These are phyloP conservation scores for Sarocladiaceae sp. DNA, from an alignment of 2,329 filamentous ascomycete species.

Conservation along the genomic window DNA sequence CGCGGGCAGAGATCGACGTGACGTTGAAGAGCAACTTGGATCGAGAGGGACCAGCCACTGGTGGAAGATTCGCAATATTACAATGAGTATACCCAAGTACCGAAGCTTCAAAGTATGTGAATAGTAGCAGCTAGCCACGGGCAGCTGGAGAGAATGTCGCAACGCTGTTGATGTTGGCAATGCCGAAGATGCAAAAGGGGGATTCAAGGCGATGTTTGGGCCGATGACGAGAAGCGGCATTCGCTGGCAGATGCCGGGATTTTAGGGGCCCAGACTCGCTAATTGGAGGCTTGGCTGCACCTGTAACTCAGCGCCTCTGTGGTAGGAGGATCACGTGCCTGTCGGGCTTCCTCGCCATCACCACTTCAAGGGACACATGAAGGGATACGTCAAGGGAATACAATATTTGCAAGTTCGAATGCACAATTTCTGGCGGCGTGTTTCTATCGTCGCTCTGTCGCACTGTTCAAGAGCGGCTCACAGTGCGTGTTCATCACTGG, in stretches of 20 bases:
- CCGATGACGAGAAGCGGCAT: conserved; percentile 3
- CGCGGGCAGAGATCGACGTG: conserved; percentile 6
- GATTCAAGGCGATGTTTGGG: conserved; percentile 1
- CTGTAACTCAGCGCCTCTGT: background rate
- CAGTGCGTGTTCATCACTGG: too few relatives aligned
- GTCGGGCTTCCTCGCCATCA: background rate
- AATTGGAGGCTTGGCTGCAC: background rate
- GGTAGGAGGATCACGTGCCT: conserved; percentile 3
- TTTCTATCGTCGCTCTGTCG: too few relatives aligned
- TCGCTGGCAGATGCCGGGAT: background rate
- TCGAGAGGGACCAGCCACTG: background rate
- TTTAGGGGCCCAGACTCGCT: conserved; percentile 2
- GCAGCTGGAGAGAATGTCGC: background rate
- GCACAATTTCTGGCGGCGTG: too few relatives aligned
- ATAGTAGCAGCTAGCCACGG: background rate
- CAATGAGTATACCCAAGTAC: background rate
- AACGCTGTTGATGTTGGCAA: background rate
- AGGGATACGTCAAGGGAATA: too few relatives aligned
- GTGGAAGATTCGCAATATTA: background rate
- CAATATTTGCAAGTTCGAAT: too few relatives aligned
- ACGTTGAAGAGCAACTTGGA: conserved; percentile 1
- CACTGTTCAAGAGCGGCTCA: too few relatives aligned
- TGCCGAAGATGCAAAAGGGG: conserved; percentile 2
- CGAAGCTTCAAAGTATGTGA: background rate
- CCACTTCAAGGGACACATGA: too few relatives aligned